These are phyloP conservation scores for Sanghuangporus baumii DNA, from an alignment of 1,284 basidiomycete genomes.

Conservation along the genomic window DNA sequence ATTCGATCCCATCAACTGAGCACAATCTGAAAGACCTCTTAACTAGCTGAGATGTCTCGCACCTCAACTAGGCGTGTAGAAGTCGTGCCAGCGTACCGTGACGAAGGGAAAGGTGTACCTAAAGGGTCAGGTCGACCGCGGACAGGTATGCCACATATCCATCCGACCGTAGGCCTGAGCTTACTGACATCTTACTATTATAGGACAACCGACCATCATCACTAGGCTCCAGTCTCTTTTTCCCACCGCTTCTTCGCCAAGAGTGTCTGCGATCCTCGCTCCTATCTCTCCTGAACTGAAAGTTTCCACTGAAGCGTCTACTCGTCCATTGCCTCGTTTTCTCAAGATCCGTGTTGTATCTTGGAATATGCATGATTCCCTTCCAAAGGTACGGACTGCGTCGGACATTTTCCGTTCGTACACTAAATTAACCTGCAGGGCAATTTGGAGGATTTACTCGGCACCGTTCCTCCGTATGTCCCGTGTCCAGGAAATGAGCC, in stretches of 20 bases:
- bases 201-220: conserved; percentile 8
- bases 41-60: conserved; percentile 2
- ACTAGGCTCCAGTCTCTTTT: conserved; percentile 8
- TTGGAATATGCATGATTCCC: conserved; percentile 77
- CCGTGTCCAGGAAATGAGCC: conserved; percentile 26
- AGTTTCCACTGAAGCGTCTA: conserved; percentile 1
- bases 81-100: background rate
- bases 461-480: conserved; percentile 52
- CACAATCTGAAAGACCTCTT: background rate
- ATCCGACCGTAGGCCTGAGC: background rate
- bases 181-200: background rate
- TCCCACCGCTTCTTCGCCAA: background rate
- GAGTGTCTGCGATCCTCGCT: background rate
- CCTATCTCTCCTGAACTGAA: background rate
- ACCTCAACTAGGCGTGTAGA: background rate
- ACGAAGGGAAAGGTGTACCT: background rate
- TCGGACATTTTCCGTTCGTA: background rate
- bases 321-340: conserved; percentile 31
- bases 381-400: conserved; percentile 52
- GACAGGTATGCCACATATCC: background rate
- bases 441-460: conserved; percentile 70
- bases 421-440: conserved; percentile 40
- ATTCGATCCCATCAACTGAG: background rate
- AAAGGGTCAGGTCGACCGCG: background rate
- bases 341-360: conserved; percentile 47